Percentiles rank a stretch among this genome's conserved stretches.
phyloP scores from a whole-genome alignment of 441 rosid genomes.

The Arabidopsis hybrid region DNA sequence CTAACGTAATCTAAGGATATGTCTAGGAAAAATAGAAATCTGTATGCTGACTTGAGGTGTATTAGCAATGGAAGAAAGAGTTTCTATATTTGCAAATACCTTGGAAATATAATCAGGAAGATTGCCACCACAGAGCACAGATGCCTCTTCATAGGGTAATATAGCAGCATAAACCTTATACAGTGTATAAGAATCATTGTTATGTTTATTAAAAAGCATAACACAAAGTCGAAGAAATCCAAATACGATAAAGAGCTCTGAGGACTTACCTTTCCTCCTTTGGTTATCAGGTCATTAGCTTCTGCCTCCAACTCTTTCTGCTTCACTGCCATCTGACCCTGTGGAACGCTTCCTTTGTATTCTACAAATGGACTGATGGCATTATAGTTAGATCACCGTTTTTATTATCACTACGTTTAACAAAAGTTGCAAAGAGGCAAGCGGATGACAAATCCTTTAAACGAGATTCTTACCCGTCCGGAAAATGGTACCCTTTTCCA shows the following conservation, averaged over 20 bases:
- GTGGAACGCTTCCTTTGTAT: constrained; percentile 69
- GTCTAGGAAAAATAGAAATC: background rate
- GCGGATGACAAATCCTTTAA: background rate
- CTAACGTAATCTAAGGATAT: background rate
- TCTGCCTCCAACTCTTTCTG: constrained; percentile 66
- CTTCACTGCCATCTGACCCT: constrained; percentile 60
- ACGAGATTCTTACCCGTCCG: constrained; percentile 65
- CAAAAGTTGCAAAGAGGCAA: constrained; percentile 2
- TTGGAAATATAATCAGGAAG: constrained; percentile 82
- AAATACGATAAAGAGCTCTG: background rate
- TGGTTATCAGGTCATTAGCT: constrained; percentile 66
- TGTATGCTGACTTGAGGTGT: background rate
- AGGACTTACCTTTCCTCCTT: constrained; percentile 66
- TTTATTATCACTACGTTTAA: background rate
- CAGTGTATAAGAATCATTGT: constrained; percentile 4
- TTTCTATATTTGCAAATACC: constrained; percentile 48
- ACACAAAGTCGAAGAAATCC: background rate
- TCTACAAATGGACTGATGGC: constrained; percentile 75
- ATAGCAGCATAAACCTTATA: constrained; percentile 62
- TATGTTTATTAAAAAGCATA: constrained; percentile 6
- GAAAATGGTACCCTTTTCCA: constrained; percentile 83
- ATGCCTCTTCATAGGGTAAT: constrained; percentile 76
- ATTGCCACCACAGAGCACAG: constrained; percentile 68
- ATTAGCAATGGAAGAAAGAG: background rate
- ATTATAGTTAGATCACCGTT: constrained; percentile 1